These are phyloP conservation scores for Geranium incanum DNA, from an alignment of 441 rosid species.

Conservation along the genomic window DNA sequence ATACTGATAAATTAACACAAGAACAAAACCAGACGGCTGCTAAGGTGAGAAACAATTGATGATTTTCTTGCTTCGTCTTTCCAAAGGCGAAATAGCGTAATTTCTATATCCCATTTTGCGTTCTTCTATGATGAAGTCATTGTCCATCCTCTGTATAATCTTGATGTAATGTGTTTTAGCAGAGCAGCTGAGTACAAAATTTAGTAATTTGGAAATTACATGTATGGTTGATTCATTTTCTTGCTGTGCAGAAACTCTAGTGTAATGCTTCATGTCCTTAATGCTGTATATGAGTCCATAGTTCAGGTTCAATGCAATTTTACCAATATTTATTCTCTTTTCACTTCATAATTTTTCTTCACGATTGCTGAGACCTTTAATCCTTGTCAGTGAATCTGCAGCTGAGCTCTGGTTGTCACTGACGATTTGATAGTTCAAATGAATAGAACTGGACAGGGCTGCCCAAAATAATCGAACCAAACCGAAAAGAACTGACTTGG, in stretches of 20 bases:
- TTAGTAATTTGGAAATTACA: neutral
- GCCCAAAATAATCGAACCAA: too few relatives aligned
- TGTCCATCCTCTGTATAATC: neutral
- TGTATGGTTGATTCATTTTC: neutral
- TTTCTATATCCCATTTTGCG: neutral
- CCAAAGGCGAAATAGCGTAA: too few relatives aligned
- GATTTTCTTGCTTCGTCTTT: neutral
- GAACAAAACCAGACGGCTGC: neutral
- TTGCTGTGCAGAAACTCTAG: neutral
- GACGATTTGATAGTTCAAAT: neutral
- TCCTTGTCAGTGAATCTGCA: neutral
- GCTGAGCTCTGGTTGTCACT: neutral
- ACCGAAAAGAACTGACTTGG: too few relatives aligned
- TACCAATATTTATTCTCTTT: neutral
- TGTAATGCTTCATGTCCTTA: neutral
- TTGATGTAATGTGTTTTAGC: neutral
- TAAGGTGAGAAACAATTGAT: neutral
- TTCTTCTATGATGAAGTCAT: too few relatives aligned
- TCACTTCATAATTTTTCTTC: neutral
- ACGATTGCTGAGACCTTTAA: neutral
- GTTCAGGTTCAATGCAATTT: neutral
- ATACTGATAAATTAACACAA: constrained; percentile 36
- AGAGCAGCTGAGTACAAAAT: neutral
- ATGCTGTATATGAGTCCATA: neutral
- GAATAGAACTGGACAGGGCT: too few relatives aligned